Percentiles rank a stretch among this genome's conserved stretches.
Evolutionary conservation across 345 rosid genomes (phyloP).

Genomic region (Moringa oleifera): DNA sequence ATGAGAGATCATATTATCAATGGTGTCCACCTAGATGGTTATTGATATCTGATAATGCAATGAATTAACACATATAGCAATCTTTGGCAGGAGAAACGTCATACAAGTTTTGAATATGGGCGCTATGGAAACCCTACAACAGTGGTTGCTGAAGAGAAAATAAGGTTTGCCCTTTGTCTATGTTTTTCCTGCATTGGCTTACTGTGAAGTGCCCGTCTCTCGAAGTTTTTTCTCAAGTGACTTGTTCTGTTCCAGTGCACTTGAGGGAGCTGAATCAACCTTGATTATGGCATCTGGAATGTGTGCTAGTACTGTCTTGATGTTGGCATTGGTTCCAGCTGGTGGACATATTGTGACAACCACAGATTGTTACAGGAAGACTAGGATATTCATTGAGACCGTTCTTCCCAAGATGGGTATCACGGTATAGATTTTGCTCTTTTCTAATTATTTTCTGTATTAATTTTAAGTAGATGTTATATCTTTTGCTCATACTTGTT

Average conservation of each 20-base stretch:
- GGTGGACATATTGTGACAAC: conserved; percentile 96
- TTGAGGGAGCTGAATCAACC: conserved; percentile 96
- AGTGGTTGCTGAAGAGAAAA: conserved; percentile 69
- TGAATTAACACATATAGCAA: no score
- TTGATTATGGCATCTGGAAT: conserved; percentile 95
- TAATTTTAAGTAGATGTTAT: not conserved
- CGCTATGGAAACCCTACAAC: conserved; percentile 99
- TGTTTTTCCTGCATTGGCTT: not conserved
- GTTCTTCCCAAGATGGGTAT: conserved; percentile 93
- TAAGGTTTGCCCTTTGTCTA: conserved; percentile 46
- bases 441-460: not conserved
- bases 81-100: conserved; percentile 67
- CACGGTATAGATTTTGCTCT: conserved; percentile 35
- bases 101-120: conserved; percentile 85
- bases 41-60: not conserved
- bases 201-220: not conserved
- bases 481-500: not conserved
- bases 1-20: not conserved
- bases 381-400: conserved; percentile 91
- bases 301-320: conserved; percentile 92
- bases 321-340: conserved; percentile 94
- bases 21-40: not conserved
- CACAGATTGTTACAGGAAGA: conserved; percentile 92
- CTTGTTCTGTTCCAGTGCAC: conserved; percentile 49
- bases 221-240: conserved; percentile 2